A percentile compares a stretch with the other conserved stretches of the same genome.
Conservation (phyloP, 148 eudicot genomes). For the Heliamphora exappendiculata region DNA sequence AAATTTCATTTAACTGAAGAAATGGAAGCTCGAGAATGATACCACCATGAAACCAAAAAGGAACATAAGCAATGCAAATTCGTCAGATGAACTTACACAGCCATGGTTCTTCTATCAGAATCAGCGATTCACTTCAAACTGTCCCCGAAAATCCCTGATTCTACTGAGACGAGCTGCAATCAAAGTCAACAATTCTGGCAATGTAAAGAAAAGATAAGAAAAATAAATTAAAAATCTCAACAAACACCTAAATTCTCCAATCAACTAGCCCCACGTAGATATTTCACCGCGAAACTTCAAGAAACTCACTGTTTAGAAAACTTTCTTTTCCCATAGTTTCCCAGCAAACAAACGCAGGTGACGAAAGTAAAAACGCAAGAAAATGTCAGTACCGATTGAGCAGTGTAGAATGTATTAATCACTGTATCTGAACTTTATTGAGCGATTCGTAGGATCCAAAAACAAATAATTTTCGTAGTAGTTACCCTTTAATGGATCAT, state of each 20-base stretch:
- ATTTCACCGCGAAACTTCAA: background rate
- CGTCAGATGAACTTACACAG: conserved; percentile 24
- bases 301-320: background rate
- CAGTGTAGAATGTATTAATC: background rate
- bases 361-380: background rate
- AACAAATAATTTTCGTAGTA: background rate
- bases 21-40: too few species aligned
- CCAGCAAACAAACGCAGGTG: background rate
- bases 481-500: background rate
- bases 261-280: background rate
- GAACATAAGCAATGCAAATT: background rate
- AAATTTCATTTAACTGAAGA: too few species aligned
- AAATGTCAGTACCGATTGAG: background rate
- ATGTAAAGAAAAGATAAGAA: background rate
- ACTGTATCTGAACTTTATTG: background rate
- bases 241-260: background rate
- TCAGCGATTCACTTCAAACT: too few species aligned
- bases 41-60: background rate
- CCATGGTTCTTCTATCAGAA: conserved; percentile 24
- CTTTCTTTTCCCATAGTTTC: background rate
- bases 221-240: background rate
- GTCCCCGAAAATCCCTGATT: conserved; percentile 4
- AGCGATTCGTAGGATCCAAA: background rate
- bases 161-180: conserved; percentile 7
- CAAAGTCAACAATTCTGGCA: background rate